Conservation (phyloP, 306 rosid genomes). For the Fragaria nilgerrensis region DNA sequence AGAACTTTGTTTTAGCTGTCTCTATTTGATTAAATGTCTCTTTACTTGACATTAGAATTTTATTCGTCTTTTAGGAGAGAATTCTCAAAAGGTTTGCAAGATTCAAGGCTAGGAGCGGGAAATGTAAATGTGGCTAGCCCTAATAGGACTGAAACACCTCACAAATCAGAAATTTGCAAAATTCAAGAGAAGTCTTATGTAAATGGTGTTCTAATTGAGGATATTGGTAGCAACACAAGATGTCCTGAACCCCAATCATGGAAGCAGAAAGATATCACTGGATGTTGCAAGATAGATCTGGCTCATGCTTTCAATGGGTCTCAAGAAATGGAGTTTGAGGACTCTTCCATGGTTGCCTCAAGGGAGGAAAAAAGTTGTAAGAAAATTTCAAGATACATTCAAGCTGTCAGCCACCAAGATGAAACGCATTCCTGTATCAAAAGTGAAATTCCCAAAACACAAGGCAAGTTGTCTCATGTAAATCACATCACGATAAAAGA, state of each 20-base stretch:
- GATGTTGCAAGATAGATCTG: conserved; percentile 15
- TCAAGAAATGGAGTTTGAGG: conserved; percentile 27
- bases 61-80: conserved; percentile 33
- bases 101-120: conserved; percentile 28
- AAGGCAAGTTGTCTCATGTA: conserved; percentile 8
- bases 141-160: conserved; percentile 20
- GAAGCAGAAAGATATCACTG: conserved; percentile 29
- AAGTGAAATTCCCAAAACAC: conserved; percentile 17
- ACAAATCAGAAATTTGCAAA: conserved; percentile 14
- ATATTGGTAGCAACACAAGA: conserved; percentile 17
- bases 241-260: conserved; percentile 15
- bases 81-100: conserved; percentile 34
- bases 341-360: conserved; percentile 25
- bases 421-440: conserved; percentile 16
- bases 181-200: conserved; percentile 12
- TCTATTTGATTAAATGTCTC: too few relatives aligned
- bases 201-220: conserved; percentile 24
- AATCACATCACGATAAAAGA: conserved; percentile 17
- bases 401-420: conserved; percentile 28
- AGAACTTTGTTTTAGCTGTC: too few relatives aligned
- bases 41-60: neutral
- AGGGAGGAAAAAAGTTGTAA: conserved; percentile 21
- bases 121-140: conserved; percentile 20
- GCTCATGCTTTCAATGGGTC: conserved; percentile 23
- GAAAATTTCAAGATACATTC: conserved; percentile 16